Conservation (phyloP, 1,139 yeast genomes). For the Geotrichum carabidarum region DNA sequence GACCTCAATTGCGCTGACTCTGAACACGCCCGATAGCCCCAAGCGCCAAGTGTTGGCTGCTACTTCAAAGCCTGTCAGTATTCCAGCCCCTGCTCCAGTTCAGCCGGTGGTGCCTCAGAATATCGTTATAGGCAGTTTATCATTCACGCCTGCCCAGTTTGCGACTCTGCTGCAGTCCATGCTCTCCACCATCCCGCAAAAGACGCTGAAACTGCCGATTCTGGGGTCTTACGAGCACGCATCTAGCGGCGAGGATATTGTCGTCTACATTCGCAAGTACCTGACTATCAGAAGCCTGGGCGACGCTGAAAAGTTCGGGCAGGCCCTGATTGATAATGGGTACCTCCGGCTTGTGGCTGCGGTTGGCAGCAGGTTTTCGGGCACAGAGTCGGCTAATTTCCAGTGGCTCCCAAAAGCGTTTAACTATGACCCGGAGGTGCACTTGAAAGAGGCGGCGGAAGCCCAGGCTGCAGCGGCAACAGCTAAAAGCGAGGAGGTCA, state of each 20-base stretch:
- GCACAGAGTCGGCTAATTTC: slow-evolving; percentile 68
- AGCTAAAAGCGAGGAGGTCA: neutral
- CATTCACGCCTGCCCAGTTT: slow-evolving; percentile 33
- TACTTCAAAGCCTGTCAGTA: neutral
- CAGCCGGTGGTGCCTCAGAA: slow-evolving; percentile 4
- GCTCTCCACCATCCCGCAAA: slow-evolving; percentile 44
- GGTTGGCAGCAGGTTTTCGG: slow-evolving; percentile 62
- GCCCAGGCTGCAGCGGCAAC: neutral
- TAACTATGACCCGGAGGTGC: slow-evolving; percentile 1
- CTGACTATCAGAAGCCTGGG: slow-evolving; percentile 28
- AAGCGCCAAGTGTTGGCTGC: slow-evolving; percentile 5
- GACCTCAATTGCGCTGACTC: slow-evolving; percentile 4
- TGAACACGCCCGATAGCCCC: slow-evolving; percentile 4
- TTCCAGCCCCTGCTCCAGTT: neutral
- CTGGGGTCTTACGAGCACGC: slow-evolving; percentile 64
- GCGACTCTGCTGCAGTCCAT: slow-evolving; percentile 32
- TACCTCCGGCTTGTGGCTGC: slow-evolving; percentile 59
- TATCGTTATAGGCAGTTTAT: slow-evolving; percentile 32
- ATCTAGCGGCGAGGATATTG: slow-evolving; percentile 57
- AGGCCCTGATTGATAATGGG: slow-evolving; percentile 61
- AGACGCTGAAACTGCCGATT: slow-evolving; percentile 52
- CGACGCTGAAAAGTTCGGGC: slow-evolving; percentile 72
- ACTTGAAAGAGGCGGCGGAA: neutral
- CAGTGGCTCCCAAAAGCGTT: slow-evolving; percentile 72
- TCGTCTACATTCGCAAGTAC: slow-evolving; percentile 51